Conservation (phyloP, 768 basidiomycete genomes). For the Tulasnella sp. region DNA sequence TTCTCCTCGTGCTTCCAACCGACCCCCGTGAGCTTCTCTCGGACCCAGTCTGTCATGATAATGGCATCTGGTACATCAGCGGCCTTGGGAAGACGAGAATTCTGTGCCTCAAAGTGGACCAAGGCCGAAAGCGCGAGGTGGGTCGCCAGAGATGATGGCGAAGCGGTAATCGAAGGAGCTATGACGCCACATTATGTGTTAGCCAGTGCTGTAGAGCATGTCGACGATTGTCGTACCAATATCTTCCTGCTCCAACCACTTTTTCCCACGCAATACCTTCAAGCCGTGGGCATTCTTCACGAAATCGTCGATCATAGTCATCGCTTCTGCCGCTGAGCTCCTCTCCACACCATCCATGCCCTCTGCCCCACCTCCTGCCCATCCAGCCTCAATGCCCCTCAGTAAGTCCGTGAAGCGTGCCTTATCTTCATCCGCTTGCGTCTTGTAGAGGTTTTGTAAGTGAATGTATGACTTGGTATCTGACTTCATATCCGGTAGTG, state of each 20-base stretch:
- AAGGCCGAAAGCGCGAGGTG: slow-evolving; percentile 69
- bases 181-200: background rate
- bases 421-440: slow-evolving; percentile 61
- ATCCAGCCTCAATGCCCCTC: slow-evolving; percentile 33
- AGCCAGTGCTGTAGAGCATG: too few relatives aligned
- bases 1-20: slow-evolving; percentile 39
- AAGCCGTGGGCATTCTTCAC: slow-evolving; percentile 72
- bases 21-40: slow-evolving; percentile 34
- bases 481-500: slow-evolving; percentile 94
- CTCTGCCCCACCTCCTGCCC: slow-evolving; percentile 32
- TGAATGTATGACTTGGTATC: slow-evolving; percentile 73
- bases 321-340: slow-evolving; percentile 15
- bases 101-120: slow-evolving; percentile 25
- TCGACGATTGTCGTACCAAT: background rate
- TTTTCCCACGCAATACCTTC: slow-evolving; percentile 50
- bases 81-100: background rate
- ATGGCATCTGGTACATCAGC: slow-evolving; percentile 21
- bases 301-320: slow-evolving; percentile 40
- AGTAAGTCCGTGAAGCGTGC: slow-evolving; percentile 33
- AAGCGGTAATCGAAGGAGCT: slow-evolving; percentile 23
- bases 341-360: slow-evolving; percentile 27
- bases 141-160: slow-evolving; percentile 31
- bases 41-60: slow-evolving; percentile 6
- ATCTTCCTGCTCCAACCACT: slow-evolving; percentile 34
- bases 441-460: slow-evolving; percentile 76